Conservation (phyloP, 2,329 filamentous ascomycete genomes). For the Amauroascus niger region DNA sequence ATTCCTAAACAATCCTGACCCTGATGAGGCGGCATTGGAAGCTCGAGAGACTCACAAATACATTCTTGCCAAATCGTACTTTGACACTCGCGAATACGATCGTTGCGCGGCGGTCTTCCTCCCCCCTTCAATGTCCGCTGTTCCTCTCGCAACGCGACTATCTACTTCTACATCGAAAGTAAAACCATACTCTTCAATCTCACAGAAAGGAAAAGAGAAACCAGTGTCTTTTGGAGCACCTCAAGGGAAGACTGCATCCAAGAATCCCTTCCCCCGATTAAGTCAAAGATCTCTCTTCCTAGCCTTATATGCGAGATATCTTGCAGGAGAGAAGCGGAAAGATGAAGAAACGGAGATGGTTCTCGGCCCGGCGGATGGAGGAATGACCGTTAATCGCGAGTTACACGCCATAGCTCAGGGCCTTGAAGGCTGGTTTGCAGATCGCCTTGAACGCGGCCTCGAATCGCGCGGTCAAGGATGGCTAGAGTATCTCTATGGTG, state of each 20-base stretch:
- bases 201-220: slow-evolving; percentile 55
- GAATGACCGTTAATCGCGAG: slow-evolving; percentile 76
- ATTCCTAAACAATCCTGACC: slow-evolving; percentile 50
- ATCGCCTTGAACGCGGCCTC: slow-evolving; percentile 52
- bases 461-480: slow-evolving; percentile 69
- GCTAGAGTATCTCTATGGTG: slow-evolving; percentile 74
- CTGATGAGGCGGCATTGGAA: slow-evolving; percentile 65
- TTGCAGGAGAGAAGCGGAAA: slow-evolving; percentile 90
- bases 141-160: slow-evolving; percentile 46
- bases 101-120: slow-evolving; percentile 84
- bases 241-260: slow-evolving; percentile 26
- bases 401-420: slow-evolving; percentile 64
- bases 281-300: slow-evolving; percentile 92
- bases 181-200: slow-evolving; percentile 33
- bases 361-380: slow-evolving; percentile 81
- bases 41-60: slow-evolving; percentile 71
- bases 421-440: slow-evolving; percentile 70
- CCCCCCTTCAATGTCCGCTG: slow-evolving; percentile 65
- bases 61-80: slow-evolving; percentile 83
- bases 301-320: slow-evolving; percentile 81
- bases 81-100: slow-evolving; percentile 91
- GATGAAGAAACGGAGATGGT: slow-evolving; percentile 98
- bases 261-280: slow-evolving; percentile 43
- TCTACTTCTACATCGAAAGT: slow-evolving; percentile 30
- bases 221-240: slow-evolving; percentile 30